A percentile compares a stretch with the other conserved stretches of the same genome.
Evolutionary conservation across 2,329 filamentous ascomycete species (phyloP).

Genomic region (Aspergillus flavus): DNA sequence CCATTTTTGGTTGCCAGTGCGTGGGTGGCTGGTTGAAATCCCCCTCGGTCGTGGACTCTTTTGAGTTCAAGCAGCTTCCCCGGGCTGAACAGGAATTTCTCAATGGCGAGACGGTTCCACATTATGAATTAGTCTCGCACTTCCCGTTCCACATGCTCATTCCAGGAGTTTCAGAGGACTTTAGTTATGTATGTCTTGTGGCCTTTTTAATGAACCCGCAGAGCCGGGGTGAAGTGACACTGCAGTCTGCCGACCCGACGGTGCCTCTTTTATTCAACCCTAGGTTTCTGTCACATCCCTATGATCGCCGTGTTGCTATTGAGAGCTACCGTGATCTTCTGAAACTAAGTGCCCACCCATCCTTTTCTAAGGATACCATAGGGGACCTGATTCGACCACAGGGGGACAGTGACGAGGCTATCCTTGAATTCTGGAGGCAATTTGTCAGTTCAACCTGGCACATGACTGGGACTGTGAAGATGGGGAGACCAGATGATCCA

Average conservation of each 20-base stretch:
- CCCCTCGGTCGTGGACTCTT: constrained; percentile 39
- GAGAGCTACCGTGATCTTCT: constrained; percentile 51
- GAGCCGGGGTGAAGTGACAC: constrained; percentile 53
- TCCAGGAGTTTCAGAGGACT: constrained; percentile 41
- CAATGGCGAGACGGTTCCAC: constrained; percentile 54
- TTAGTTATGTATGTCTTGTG: constrained; percentile 49
- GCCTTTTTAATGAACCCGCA: constrained; percentile 60
- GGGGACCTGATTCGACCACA: neutral
- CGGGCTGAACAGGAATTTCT: constrained; percentile 48
- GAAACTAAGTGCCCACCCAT: constrained; percentile 45
- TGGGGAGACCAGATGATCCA: constrained; percentile 51
- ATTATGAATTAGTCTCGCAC: constrained; percentile 58
- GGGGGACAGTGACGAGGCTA: constrained; percentile 51
- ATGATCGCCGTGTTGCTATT: constrained; percentile 55
- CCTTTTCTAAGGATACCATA: constrained; percentile 50
- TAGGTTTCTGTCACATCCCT: constrained; percentile 56
- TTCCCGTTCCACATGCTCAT: constrained; percentile 47
- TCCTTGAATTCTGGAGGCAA: constrained; percentile 52
- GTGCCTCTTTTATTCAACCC: constrained; percentile 58
- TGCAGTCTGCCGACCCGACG: constrained; percentile 56
- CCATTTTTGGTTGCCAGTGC: constrained; percentile 31
- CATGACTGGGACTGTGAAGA: constrained; percentile 60
- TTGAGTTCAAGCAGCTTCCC: constrained; percentile 57
- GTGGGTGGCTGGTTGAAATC: constrained; percentile 47
- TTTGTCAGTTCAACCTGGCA: constrained; percentile 55